phyloP scores from a whole-genome alignment of 2,329 filamentous ascomycete genomes.

The Diaporthe vaccinii region DNA sequence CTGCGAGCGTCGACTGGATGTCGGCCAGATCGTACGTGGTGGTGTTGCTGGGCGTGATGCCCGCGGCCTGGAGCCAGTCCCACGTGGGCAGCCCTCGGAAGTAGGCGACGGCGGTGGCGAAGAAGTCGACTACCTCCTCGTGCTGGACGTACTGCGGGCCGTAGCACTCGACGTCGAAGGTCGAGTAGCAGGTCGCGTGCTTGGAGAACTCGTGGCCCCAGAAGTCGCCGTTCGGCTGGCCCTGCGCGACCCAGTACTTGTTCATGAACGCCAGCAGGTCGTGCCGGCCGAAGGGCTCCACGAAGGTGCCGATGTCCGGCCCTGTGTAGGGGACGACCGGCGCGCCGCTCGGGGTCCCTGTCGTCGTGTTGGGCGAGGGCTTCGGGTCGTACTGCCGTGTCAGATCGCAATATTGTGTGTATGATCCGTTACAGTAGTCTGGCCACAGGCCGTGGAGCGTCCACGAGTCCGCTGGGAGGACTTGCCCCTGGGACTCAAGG shows the following conservation, averaged over 20 bases:
- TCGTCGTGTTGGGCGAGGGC: constrained; percentile 74
- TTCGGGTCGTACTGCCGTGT: constrained; percentile 74
- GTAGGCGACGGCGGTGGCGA: constrained; percentile 70
- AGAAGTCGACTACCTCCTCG: constrained; percentile 74
- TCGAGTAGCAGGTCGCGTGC: constrained; percentile 77
- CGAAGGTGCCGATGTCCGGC: constrained; percentile 69
- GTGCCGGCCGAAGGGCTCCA: constrained; percentile 68
- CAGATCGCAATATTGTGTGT: constrained; percentile 77
- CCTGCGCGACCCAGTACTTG: constrained; percentile 73
- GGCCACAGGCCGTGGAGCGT: constrained; percentile 73
- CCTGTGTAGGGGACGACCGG: constrained; percentile 71
- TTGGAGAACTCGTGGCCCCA: constrained; percentile 79
- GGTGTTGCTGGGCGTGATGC: constrained; percentile 70
- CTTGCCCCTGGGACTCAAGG: constrained; percentile 67
- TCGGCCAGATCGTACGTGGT: constrained; percentile 68
- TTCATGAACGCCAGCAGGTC: constrained; percentile 77
- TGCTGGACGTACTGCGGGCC: constrained; percentile 68
- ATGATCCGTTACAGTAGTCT: constrained; percentile 66
- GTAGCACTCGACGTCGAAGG: constrained; percentile 76
- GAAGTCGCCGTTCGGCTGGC: constrained; percentile 68
- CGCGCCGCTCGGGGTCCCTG: constrained; percentile 63
- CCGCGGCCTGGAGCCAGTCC: constrained; percentile 67
- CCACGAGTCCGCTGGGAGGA: constrained; percentile 70
- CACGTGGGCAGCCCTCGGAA: constrained; percentile 72
- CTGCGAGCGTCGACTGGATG: constrained; percentile 64